Evolutionary conservation across 2,329 filamentous ascomycete genomes (phyloP), one percentile per base, ranked within the genome.

Genomic region (Colletotrichum sojae): DNA sequence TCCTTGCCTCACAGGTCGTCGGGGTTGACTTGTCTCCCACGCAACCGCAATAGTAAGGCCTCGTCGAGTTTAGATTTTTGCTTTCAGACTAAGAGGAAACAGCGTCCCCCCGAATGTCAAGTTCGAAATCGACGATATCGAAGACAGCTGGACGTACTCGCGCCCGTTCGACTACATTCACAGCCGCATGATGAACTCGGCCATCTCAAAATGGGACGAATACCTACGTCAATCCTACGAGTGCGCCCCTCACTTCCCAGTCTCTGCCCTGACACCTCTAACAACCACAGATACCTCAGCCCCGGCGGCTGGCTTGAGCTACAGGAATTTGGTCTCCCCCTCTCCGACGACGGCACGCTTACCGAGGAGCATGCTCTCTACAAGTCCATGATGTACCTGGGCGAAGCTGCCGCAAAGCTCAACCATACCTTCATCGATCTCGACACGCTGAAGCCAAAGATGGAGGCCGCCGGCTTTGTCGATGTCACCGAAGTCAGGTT

Each of bases 151-250:
- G 74, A 73, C 73, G 4, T 77, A 72, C 69, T 71, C 72, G 2
- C 73, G 75, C 18, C 82, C 83, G 1, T 89, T 89, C 75, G 88
- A 91, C 77, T 87, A 86, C 73, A 86, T 91, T 71, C 89, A 90
- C 75, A 85, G 85, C 10, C 84, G 86, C 46, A 82, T 88, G 72
- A 80, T 90, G 73, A 80, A 84, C 8, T 87, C 88, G 55, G 83
- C 83, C 62, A 84, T 90, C 71, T 78, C 81, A 3, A 87, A 89
- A 70, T 90, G 87, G 76, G 82, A 83, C 52, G 81, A 84, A 45
- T 77, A 90, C 22, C 80, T 90, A 65, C 77, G 79, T 48, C 85
- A 85, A 65, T 76, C 84, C 4, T 86, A 77, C 46, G 75, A 80
- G 64, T 74, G 75, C 16, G 15, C 36, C 9, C 22, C 74, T 83